Conservation (phyloP, 257 asterid species). For the Capsicum pubescens region DNA sequence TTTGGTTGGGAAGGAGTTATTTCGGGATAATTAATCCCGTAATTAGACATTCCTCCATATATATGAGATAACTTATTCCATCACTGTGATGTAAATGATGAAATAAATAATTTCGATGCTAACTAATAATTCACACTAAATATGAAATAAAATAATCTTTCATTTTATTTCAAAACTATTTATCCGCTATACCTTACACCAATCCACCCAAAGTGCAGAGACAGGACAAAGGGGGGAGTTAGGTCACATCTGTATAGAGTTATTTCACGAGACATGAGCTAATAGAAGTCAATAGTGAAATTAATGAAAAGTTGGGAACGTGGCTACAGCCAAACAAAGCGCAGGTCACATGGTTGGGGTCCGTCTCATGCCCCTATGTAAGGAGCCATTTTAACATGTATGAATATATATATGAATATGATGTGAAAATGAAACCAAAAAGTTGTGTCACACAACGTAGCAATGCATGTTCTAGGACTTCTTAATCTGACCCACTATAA, state of each 20-base stretch:
- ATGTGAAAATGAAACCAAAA: constrained; percentile 5
- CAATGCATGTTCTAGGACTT: constrained; percentile 21
- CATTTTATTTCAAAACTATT: too few species aligned
- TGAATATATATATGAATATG: background rate
- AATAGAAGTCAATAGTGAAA: background rate
- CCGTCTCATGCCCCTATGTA: background rate
- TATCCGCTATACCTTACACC: too few species aligned
- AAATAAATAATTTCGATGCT: too few species aligned
- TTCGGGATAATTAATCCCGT: too few species aligned
- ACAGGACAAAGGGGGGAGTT: too few species aligned
- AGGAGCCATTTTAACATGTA: background rate
- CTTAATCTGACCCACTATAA: constrained; percentile 4
- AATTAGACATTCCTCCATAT: too few species aligned
- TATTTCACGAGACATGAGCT: background rate
- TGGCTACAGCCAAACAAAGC: background rate
- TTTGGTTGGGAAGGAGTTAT: too few species aligned
- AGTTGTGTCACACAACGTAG: background rate
- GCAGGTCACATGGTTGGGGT: background rate
- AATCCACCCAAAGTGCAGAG: too few species aligned
- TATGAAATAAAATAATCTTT: too few species aligned
- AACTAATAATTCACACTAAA: too few species aligned
- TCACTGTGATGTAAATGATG: too few species aligned
- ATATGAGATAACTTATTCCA: too few species aligned
- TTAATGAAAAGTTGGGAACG: background rate
- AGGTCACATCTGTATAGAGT: background rate